Percentiles rank a stretch among this genome's conserved stretches.
Evolutionary conservation across 1,284 basidiomycete species (phyloP).

Genomic region (Fomitopsis palustris): DNA sequence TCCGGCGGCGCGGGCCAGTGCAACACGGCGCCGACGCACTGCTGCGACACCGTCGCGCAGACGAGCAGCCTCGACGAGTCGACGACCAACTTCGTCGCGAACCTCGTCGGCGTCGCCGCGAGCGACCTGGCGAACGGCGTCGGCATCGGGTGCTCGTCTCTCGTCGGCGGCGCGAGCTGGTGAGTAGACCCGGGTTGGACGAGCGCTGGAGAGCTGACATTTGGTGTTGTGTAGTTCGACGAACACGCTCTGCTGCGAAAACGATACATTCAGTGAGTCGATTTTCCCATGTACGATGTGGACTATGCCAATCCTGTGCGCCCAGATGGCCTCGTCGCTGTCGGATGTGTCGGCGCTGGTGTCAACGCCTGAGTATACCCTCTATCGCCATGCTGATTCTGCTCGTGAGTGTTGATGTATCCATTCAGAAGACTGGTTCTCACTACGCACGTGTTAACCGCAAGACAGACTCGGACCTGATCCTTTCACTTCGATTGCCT

Average conservation of each 20-base stretch:
- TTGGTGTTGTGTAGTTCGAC: not conserved
- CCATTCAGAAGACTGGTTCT: too few relatives aligned
- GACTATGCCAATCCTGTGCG: not conserved
- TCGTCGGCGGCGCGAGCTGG: slow-evolving; percentile 13
- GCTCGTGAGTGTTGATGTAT: too few relatives aligned
- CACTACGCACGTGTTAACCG: too few relatives aligned
- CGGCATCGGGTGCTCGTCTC: slow-evolving; percentile 15
- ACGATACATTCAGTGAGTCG: slow-evolving; percentile 2
- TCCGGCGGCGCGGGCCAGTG: slow-evolving; percentile 9
- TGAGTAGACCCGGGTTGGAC: not conserved
- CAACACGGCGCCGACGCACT: slow-evolving; percentile 21
- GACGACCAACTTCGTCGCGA: slow-evolving; percentile 9
- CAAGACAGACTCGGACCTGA: too few relatives aligned
- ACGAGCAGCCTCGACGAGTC: not conserved
- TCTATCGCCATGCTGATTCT: too few relatives aligned
- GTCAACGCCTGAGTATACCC: too few relatives aligned
- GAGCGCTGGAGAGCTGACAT: not conserved
- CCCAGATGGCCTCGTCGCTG: slow-evolving; percentile 15
- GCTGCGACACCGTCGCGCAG: slow-evolving; percentile 18
- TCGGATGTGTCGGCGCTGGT: slow-evolving; percentile 17
- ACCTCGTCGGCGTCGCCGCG: slow-evolving; percentile 13
- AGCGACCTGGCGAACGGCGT: slow-evolving; percentile 17
- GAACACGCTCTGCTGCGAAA: slow-evolving; percentile 6
- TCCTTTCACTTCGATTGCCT: too few relatives aligned
- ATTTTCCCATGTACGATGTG: not conserved